Evolutionary conservation across 345 rosid species (phyloP), one percentile per base, ranked within the genome.

Genomic region (Toxicodendron radicans): DNA sequence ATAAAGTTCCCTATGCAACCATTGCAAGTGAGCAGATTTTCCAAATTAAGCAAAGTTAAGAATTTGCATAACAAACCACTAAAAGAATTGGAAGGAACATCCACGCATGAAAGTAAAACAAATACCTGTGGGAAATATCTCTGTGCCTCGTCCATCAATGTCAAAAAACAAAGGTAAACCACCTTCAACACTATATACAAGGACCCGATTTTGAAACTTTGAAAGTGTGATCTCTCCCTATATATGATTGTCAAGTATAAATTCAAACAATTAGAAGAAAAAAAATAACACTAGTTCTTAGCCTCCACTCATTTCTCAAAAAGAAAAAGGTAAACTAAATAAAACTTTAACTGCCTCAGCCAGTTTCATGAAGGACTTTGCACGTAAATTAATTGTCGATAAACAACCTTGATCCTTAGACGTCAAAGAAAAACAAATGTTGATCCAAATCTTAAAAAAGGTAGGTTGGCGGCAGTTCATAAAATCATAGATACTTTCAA

Each of bases 131-230:
- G 99, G 99, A 70, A 79, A 90, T 51, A 93, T 80, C 21, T 95
- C 98, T 5, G 83, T 73, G 69, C 98, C 96, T 32, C 99, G 85
- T 60, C 98, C 99, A 84, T 93, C 99, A 0, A 90, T 83, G 70
- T 95, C 97, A 35, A 95, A 92, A 77, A 95, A 90, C 90, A 89
- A 72, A 5, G 98, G 99, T 59, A 87, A 83, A 54, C 91, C 96
- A 45, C 93, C 97, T 86, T 95, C 99, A 41, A 91, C 83, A 64
- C 86, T 68, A 68, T 85, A 95, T 2, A 95, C 91, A 70, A 79
- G 88, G 10, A 85, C 97, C 32, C 99, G 88, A 80, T 90, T 95
- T 64, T 90, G 97, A 79, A 90, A 87, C 88, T 92, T 95, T 4
- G 94, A 78, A 33, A 93, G 89, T n/a, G 91, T 87, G 21, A 95